Evolutionary conservation across 192 early-diverging fungal species (phyloP), one percentile per base, ranked within the genome.

Genomic region (Dissophora ornata): DNA sequence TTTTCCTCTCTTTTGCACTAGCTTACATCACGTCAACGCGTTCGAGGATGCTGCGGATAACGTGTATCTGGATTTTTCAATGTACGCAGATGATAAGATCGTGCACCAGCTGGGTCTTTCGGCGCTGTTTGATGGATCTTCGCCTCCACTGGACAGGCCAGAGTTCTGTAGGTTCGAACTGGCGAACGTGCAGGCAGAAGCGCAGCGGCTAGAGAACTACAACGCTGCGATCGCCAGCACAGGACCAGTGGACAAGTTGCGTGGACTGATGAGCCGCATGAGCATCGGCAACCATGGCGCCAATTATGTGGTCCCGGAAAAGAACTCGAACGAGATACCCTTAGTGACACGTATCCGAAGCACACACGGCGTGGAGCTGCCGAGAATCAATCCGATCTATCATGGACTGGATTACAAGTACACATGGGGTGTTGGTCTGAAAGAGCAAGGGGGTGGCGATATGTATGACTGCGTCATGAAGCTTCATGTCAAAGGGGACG

Each of bases 21-120:
- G 87, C 46, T 84, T 93, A 77, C 88, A 93, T 63, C 90, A 93
- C 61, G 82, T 91, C 64, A 91, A 91, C 52, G 92, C 92, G 0
- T 88, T 86, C 56, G 92, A 93, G 56, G 75, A 86, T 54, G 87
- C 82, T 0, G 80, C 83, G 0, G 86, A 89, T 62, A 87, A 87
- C 62, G 79, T 91, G 0, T 80, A 80, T 36, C 69, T 91, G 15
- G 92, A 93, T 58, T 80, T 91, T 62, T 80, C 85, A 4, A 79
- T 86, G 29, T 93, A 93, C 46, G 56, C 78, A 1, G 86, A 92
- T 61, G 87, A 87, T 34, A 79, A 79, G 0, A 80, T 93, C 16
- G 65, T 86, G 33, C 81, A 88, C n/a, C 86, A 87, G 22, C 67
- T 93, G 44, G 81, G 77, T 16, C 79, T 89, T 38, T 81, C 83